A percentile compares a stretch with the other conserved stretches of the same genome.
These are phyloP conservation scores for Lycium barbarum DNA, from an alignment of 257 asterid species.

Conservation along the genomic window DNA sequence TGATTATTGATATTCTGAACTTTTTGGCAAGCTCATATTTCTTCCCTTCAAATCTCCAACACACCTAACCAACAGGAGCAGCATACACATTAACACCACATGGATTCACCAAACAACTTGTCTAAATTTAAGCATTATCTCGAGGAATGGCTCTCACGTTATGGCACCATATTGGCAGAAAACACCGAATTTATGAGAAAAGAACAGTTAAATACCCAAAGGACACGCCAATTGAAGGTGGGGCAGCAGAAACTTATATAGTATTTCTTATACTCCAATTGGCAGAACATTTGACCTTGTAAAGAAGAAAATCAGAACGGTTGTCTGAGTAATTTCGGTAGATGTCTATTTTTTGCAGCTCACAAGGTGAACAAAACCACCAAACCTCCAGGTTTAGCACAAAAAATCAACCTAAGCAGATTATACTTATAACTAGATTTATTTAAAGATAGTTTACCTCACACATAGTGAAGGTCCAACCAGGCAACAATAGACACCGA, in stretches of 20 bases:
- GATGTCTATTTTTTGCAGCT: background rate
- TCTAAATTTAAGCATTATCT: slow-evolving; percentile 27
- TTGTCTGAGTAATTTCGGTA: background rate
- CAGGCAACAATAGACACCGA: background rate
- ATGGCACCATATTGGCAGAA: slow-evolving; percentile 9
- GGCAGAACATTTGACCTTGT: background rate
- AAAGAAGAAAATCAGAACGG: background rate
- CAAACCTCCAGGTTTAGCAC: slow-evolving; percentile 5
- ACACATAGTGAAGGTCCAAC: slow-evolving; percentile 29
- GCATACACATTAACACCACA: slow-evolving; percentile 57
- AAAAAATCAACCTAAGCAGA: background rate
- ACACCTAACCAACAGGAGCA: slow-evolving; percentile 59
- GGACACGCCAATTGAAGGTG: background rate
- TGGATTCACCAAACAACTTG: slow-evolving; percentile 58
- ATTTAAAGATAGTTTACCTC: background rate
- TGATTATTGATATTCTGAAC: slow-evolving; percentile 56
- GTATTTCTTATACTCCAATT: background rate
- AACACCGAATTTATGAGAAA: background rate
- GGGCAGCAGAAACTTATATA: background rate
- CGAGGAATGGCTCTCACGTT: background rate
- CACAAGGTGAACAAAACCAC: slow-evolving; percentile 11
- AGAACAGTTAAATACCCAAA: background rate
- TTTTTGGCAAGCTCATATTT: slow-evolving; percentile 40
- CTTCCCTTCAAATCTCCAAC: slow-evolving; percentile 53
- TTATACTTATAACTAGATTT: background rate